Percentiles rank a stretch among this genome's conserved stretches.
These are phyloP conservation scores for Capsella bursapastoris DNA, from an alignment of 345 rosid genomes.

Conservation along the genomic window DNA sequence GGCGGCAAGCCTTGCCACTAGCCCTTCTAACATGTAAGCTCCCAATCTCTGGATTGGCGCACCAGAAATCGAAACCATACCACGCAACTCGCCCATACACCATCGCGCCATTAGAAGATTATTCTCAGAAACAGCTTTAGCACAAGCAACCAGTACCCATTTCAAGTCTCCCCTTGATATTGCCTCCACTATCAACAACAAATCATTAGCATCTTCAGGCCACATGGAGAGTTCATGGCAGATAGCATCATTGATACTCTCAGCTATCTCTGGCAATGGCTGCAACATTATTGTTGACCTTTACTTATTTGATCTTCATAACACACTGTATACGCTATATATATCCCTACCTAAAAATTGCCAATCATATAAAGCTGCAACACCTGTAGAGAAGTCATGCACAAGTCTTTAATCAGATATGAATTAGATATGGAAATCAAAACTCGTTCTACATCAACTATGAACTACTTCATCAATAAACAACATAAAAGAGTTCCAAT, in stretches of 20 bases:
- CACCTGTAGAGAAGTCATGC: background rate
- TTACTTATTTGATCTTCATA: background rate
- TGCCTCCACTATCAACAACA: conserved; percentile 34
- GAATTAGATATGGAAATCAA: conserved; percentile 13
- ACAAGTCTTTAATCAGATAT: conserved; percentile 20
- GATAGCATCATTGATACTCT: conserved; percentile 47
- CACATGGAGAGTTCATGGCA: conserved; percentile 36
- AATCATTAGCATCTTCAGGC: conserved; percentile 32
- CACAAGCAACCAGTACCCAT: conserved; percentile 49
- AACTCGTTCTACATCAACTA: background rate
- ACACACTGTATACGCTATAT: background rate
- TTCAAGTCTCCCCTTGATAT: conserved; percentile 49
- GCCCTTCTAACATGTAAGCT: conserved; percentile 63
- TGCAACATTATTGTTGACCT: conserved; percentile 60
- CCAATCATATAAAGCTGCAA: background rate
- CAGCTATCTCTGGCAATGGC: conserved; percentile 50
- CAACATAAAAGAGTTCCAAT: conserved; percentile 9
- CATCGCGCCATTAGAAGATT: conserved; percentile 48
- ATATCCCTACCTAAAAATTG: no score
- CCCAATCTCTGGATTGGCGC: conserved; percentile 57
- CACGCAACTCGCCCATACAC: conserved; percentile 46
- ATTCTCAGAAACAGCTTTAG: conserved; percentile 48
- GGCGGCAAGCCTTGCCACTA: conserved; percentile 51
- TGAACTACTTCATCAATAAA: background rate
- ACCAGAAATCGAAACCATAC: conserved; percentile 57